Evolutionary conservation across 495 filamentous ascomycete genomes (phyloP), one percentile per base, ranked within the genome.

Genomic region (Aspergillus mulundensis): DNA sequence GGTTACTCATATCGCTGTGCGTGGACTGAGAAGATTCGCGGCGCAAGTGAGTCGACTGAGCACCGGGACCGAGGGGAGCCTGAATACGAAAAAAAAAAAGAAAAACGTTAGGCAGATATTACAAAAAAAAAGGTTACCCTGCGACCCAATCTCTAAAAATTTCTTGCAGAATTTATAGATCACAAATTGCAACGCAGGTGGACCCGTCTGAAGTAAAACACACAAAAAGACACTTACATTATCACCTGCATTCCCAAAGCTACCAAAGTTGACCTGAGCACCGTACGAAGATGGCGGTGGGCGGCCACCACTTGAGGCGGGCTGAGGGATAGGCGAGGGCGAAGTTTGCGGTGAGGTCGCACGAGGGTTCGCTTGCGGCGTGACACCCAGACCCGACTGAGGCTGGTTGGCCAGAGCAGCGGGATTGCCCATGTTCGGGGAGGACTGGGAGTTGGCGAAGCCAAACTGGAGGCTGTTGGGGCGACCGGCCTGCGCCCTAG

Each of bases 311-410:
- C 90, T 95, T 36, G 87, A 87, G 36, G 88, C 82, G 45, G 88
- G 88, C 69, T 89, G 87, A 18, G 91, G 91, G 50, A 97, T 97
- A 6, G 92, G 92, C 19, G 87, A 90, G 3, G 92, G 92, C 14
- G 92, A 96, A 24, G 82, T 81, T 54, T 85, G 83, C 6, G 89
- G 89, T 40, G 87, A 88, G 21, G 82, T 81, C 25, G 88, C 75
- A 58, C 87, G 80, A 30, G 81, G 84, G 66, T 87, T 85, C 28
- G 69, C 75, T 62, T 77, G 74, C 38, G 87, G 85, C 53, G 87
- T 83, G 19, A 89, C 81, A 60, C 88, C 81, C 19, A 91, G 81
- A 42, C 71, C 68, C 47, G 67, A 38, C 60, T 75, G 75, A 44
- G 70, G 63, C 70, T 71, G 75, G 48, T 76, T 81, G 24, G 84